Evolutionary conservation across 1,284 basidiomycete genomes (phyloP).

Genomic region (Ustilago shanxiensis): DNA sequence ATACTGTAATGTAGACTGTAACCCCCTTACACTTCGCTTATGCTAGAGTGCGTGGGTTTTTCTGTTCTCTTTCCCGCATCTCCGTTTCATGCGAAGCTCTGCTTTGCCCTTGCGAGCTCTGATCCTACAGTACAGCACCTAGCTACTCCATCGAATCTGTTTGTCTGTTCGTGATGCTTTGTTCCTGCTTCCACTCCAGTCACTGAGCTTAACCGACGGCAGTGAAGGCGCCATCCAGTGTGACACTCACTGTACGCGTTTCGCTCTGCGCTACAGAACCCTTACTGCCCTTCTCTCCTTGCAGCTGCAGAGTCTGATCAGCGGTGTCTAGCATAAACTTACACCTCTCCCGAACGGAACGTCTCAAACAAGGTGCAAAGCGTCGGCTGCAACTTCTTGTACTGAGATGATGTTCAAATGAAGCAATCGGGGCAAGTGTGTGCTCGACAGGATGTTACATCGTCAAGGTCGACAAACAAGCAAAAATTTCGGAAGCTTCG

Average conservation of each 20-base stretch:
- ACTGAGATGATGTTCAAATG: background rate
- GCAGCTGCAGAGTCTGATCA: conserved; percentile 1
- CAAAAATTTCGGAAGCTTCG: background rate
- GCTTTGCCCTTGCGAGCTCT: too few relatives aligned
- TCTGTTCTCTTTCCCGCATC: background rate
- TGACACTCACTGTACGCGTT: background rate
- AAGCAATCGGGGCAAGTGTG: background rate
- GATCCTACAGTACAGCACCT: too few relatives aligned
- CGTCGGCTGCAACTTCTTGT: too few relatives aligned
- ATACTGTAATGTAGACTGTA: too few relatives aligned
- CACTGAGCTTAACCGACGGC: background rate
- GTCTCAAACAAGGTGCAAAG: too few relatives aligned
- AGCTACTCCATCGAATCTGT: background rate
- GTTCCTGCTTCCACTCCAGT: conserved; percentile 5
- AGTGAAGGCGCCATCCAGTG: background rate
- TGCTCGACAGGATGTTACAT: conserved; percentile 7
- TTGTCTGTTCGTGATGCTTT: background rate
- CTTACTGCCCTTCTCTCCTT: conserved; percentile 3
- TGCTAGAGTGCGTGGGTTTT: background rate
- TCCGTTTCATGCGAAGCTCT: conserved; percentile 5
- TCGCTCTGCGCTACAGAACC: conserved; percentile 6
- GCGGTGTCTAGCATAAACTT: background rate
- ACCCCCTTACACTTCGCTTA: conserved; percentile 9
- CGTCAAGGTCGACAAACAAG: background rate
- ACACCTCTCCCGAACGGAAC: too few relatives aligned